phyloP scores from a whole-genome alignment of 2,329 filamentous ascomycete genomes.

The Amylocarpus encephaloides region DNA sequence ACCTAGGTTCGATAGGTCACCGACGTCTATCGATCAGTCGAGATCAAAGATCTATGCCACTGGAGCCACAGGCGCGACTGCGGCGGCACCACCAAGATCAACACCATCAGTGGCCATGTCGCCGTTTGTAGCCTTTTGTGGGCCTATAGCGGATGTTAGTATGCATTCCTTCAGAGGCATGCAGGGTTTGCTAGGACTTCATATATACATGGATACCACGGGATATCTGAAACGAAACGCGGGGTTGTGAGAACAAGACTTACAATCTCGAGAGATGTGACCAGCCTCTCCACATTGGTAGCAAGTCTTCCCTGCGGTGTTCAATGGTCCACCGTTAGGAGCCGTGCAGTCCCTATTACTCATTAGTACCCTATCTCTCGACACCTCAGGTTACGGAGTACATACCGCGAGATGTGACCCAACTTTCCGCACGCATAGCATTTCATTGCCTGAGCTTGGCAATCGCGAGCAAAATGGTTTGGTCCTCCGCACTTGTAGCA shows the following conservation, averaged over 20 bases:
- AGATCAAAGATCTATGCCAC: slow-evolving; percentile 36
- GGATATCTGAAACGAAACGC: slow-evolving; percentile 1
- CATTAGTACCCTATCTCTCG: neutral
- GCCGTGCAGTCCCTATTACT: slow-evolving; percentile 71
- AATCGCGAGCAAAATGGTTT: slow-evolving; percentile 97
- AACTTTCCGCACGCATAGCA: slow-evolving; percentile 74
- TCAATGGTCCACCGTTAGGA: slow-evolving; percentile 90
- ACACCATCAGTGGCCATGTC: slow-evolving; percentile 36
- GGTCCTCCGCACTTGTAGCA: slow-evolving; percentile 77
- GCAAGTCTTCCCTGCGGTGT: slow-evolving; percentile 96
- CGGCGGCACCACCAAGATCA: slow-evolving; percentile 33
- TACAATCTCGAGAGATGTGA: slow-evolving; percentile 79
- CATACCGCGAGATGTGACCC: slow-evolving; percentile 40
- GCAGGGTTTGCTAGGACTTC: slow-evolving; percentile 1
- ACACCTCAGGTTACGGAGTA: neutral
- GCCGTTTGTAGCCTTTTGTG: slow-evolving; percentile 55
- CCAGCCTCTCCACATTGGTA: slow-evolving; percentile 95
- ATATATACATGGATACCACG: neutral
- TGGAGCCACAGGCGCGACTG: slow-evolving; percentile 36
- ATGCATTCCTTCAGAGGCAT: neutral
- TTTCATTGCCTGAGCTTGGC: slow-evolving; percentile 83
- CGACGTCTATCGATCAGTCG: slow-evolving; percentile 28
- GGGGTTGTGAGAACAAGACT: slow-evolving; percentile 6
- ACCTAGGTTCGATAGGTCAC: slow-evolving; percentile 29
- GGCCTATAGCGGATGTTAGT: slow-evolving; percentile 45